phyloP scores from a whole-genome alignment of 2,329 filamentous ascomycete species.

The Aspergillus ruber region DNA sequence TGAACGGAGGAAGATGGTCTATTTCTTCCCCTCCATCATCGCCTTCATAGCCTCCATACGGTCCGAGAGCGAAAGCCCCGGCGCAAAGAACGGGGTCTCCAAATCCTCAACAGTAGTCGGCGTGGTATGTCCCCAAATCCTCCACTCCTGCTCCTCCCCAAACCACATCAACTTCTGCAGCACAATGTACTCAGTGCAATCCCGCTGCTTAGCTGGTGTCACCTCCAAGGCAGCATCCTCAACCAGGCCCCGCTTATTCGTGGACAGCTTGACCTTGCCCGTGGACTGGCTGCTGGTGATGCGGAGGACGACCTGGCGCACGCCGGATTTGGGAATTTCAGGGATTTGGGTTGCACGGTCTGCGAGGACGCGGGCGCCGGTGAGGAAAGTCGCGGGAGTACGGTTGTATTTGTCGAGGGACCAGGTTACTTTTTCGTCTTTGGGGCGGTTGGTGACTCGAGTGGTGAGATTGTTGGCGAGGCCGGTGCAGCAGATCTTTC shows the following conservation, averaged over 20 bases:
- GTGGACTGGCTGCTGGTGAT: conserved; percentile 35
- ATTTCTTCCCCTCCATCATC: conserved; percentile 9
- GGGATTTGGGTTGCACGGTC: conserved; percentile 39
- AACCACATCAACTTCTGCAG: conserved; percentile 41
- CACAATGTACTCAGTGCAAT: conserved; percentile 46
- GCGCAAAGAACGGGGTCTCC: conserved; percentile 29
- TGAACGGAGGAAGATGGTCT: neutral
- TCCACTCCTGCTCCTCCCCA: conserved; percentile 41
- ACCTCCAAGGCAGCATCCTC: conserved; percentile 2
- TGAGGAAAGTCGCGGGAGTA: conserved; percentile 30
- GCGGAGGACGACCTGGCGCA: conserved; percentile 34
- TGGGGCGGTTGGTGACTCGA: conserved; percentile 30
- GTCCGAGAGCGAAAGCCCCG: conserved; percentile 28
- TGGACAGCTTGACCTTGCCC: conserved; percentile 12
- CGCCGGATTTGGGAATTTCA: conserved; percentile 30
- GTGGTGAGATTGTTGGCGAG: conserved; percentile 27
- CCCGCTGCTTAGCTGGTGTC: conserved; percentile 31
- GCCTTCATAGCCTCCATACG: conserved; percentile 28
- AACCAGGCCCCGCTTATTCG: neutral
- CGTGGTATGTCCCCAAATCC: conserved; percentile 44
- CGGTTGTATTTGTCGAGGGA: conserved; percentile 32
- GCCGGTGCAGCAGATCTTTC: conserved; percentile 33
- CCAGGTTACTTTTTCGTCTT: conserved; percentile 29
- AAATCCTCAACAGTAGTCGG: conserved; percentile 38
- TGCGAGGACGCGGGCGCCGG: conserved; percentile 33